Base-by-base conservation (phyloP, 2,329 filamentous ascomycete genomes). In the Coniochaeta prunicola region DNA sequence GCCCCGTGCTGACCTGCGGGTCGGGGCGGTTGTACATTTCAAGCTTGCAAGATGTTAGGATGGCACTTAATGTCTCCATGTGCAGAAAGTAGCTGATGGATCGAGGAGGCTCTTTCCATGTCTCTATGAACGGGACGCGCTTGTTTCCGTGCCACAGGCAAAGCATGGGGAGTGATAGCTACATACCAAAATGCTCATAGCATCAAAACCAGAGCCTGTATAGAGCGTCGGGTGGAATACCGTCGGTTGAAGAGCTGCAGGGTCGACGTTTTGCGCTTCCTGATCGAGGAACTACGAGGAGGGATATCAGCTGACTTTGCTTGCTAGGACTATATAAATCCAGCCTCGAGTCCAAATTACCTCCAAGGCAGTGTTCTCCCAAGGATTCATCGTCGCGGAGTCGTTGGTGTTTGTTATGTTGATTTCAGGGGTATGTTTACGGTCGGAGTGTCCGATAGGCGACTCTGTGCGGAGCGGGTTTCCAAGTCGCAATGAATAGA, bases 1-100 rank as follows among this genome's bases (percentile, higher is more conserved):
- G 83, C 7, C 91, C 92, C 45, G 96, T 86, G 55, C 91, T 83
- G 65, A 96, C 86, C 64, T 88, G 80, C 1, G 91, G 90, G 61
- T 91, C 86, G 17, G 86, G 84, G 59, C 91, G 80, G 19, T 81
- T 82, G 36, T 86, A 84, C 26, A 96, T 85, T 55, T 86, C 83
- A 71, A 79, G 68, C 79, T 81, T 59, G 26, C 17, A 19, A 30
- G 15, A 13, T 67, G 61, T 65, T 59, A 45, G 56, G 42, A 56
- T 12, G 3, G 57, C 33, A 34, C 53, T 48, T 17, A 26, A 17
- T 24, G 21, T 17, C n/a, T 17, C 21, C 45, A 30, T n/a, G 28
- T n/a, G 19, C 40, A 26, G 48, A 17, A 31, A 26, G 10, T 7
- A 17, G 26, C 17, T 19, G 53, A 21, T 33, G 50, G 38, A 21